phyloP scores from a whole-genome alignment of 257 asterid species.

The Lantana camara region DNA sequence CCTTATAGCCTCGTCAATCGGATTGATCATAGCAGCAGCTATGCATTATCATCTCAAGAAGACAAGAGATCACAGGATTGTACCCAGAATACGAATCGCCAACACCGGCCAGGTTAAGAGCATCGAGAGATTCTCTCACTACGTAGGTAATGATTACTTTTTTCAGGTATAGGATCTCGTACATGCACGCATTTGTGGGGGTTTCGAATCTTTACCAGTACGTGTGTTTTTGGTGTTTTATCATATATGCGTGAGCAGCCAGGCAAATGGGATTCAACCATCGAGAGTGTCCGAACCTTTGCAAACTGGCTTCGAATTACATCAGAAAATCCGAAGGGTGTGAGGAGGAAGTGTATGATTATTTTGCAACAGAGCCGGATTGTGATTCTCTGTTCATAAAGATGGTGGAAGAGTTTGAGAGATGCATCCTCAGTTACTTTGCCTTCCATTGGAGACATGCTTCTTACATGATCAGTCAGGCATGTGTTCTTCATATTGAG shows the following conservation, averaged over 20 bases:
- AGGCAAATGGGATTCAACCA: slow-evolving; percentile 75
- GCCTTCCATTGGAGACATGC: slow-evolving; percentile 81
- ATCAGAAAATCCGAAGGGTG: slow-evolving; percentile 62
- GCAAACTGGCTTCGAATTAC: slow-evolving; percentile 65
- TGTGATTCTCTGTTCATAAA: slow-evolving; percentile 74
- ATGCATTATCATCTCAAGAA: slow-evolving; percentile 55
- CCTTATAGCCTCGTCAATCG: slow-evolving; percentile 57
- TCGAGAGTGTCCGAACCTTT: slow-evolving; percentile 57
- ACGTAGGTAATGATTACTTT: slow-evolving; percentile 65
- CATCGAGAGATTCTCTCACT: slow-evolving; percentile 65
- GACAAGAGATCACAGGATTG: slow-evolving; percentile 40
- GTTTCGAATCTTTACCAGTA: no score
- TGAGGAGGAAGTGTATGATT: slow-evolving; percentile 61
- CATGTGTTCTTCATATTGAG: slow-evolving; percentile 7
- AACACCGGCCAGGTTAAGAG: slow-evolving; percentile 50
- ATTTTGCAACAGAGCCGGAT: slow-evolving; percentile 53
- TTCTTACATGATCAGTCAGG: slow-evolving; percentile 69
- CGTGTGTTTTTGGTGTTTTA: background rate
- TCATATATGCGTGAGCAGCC: slow-evolving; percentile 44
- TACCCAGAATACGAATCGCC: slow-evolving; percentile 45
- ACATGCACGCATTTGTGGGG: no score
- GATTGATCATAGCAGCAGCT: slow-evolving; percentile 54
- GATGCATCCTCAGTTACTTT: slow-evolving; percentile 74
- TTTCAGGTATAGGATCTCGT: background rate
- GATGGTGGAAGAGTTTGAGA: slow-evolving; percentile 73